Base-by-base conservation (phyloP, 805 yeast genomes). In the Saturnispora silvae region DNA sequence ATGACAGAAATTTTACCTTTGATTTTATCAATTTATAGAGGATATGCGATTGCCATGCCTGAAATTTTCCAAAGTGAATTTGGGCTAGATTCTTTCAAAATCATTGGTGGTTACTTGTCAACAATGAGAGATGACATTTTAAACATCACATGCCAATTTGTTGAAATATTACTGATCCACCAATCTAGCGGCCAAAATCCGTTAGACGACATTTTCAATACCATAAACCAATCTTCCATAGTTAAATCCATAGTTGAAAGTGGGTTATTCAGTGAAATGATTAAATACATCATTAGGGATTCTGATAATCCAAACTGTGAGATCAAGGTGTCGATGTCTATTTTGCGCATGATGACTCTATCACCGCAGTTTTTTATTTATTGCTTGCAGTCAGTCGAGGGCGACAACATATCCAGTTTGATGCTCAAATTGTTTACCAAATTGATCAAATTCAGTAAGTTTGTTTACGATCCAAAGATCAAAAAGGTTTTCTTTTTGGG, bases 1-100 rank as follows among this genome's bases (percentile, higher is more conserved):
- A 75, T 82, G 40, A 84, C 96, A 0, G 94, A 82, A 53, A 72
- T 81, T 10, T 57, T 82, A 29, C 81, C 85, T 2, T 58, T 76
- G 2, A 63, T 81, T 10, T 52, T 81, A 29, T 70, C 76, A 17
- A 72, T 81, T 5, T 53, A 74, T 10, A 66, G 84, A 56, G 72
- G 83, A 41, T 82, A 81, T 53, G 51, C 76, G 0, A 55, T 82
- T 16, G 40, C 74, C 16, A 47, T 64, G 1, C 72, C 75, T 1
- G 55, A 59, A 11, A 37, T 67, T 5, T 64, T 75, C 35, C 55
- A 52, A 13, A 59, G 57, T 3, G 61, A 59, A 2, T 49, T 56
- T 3, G 68, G 64, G 0, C 31, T 59, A 6, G 63, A 65, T 22
- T 53, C 72, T 13, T 71, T 79, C 43, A 57, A 63, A 27, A 63